Percentiles rank a stretch among this genome's conserved stretches.
phyloP scores from a whole-genome alignment of 352 stramenopile species.

The Globisporangium paroecandrum region DNA sequence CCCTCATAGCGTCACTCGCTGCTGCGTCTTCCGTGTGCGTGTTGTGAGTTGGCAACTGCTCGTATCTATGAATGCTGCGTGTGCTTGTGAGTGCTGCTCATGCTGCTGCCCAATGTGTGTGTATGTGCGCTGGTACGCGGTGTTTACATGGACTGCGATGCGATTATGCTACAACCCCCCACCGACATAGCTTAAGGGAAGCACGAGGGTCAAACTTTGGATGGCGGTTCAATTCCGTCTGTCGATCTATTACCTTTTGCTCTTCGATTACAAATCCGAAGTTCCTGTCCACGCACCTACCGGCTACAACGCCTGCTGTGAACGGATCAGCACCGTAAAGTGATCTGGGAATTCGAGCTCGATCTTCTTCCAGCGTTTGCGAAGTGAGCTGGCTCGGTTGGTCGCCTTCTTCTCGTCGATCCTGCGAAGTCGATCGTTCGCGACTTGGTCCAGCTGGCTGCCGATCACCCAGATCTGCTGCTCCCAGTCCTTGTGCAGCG shows the following conservation, averaged over 20 bases:
- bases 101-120: no score
- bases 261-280: no score
- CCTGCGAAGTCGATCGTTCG: background rate
- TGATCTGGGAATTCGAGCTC: background rate
- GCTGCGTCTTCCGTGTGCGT: no score
- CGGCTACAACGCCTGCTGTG: background rate
- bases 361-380: constrained; percentile 2
- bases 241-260: background rate
- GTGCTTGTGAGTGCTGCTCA: no score
- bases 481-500: background rate
- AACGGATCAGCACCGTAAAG: background rate
- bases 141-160: no score
- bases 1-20: no score
- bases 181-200: constrained; percentile 1
- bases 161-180: background rate
- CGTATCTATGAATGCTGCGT: no score
- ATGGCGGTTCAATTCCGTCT: background rate
- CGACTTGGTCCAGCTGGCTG: background rate
- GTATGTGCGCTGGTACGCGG: no score
- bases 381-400: background rate
- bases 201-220: constrained; percentile 1
- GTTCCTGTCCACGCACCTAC: no score
- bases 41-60: no score
- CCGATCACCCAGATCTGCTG: background rate
- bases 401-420: background rate